These are phyloP conservation scores for Carex arenaria DNA, from an alignment of 202 grass and related monocot species.

Conservation along the genomic window DNA sequence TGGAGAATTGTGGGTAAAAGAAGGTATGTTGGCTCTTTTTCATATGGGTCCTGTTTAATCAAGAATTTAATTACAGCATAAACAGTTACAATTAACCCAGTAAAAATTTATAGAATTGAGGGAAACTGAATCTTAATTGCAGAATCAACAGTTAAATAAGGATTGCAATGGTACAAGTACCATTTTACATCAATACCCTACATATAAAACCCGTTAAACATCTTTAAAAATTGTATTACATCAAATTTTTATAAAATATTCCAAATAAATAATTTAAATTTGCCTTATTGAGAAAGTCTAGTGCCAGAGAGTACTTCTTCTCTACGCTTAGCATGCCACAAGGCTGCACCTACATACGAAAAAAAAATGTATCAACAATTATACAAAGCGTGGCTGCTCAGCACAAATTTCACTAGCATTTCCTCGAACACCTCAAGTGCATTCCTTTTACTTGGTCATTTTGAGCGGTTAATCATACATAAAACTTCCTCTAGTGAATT, in stretches of 20 bases:
- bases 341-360: slow-evolving; percentile 43
- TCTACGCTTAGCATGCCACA: slow-evolving; percentile 43
- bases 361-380: not conserved
- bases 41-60: not conserved
- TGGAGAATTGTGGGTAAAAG: not conserved
- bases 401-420: not conserved
- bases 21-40: not conserved
- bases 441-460: not conserved
- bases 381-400: not conserved
- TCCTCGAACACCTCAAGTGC: not conserved
- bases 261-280: not conserved
- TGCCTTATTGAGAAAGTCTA: slow-evolving; percentile 62
- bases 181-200: not conserved
- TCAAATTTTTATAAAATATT: not conserved
- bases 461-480: not conserved
- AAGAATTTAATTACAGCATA: not conserved
- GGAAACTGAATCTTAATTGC: not conserved
- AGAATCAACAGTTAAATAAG: not conserved
- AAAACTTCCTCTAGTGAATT: not conserved
- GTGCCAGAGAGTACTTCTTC: slow-evolving; percentile 37
- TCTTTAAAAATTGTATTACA: not conserved
- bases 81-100: not conserved
- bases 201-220: not conserved
- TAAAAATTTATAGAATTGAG: not conserved
- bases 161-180: not conserved